phyloP scores from a whole-genome alignment of 164 flowering plant genomes.

The Echeveria elegans region DNA sequence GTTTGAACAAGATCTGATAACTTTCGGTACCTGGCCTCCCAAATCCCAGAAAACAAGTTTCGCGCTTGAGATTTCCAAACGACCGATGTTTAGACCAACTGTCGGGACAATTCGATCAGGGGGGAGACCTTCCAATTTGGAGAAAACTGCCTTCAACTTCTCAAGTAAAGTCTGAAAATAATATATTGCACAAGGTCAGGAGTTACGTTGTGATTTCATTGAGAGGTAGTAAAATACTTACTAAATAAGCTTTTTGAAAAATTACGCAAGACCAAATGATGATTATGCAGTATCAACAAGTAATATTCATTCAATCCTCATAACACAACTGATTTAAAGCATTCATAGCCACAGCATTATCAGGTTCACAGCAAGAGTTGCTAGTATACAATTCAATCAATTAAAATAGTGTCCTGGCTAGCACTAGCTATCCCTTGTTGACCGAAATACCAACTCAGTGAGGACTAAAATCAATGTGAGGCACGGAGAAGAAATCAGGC shows the following conservation, averaged over 20 bases:
- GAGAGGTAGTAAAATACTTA: neutral
- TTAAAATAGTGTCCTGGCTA: too few relatives aligned
- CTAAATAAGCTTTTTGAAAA: neutral
- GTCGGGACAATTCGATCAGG: slow-evolving; percentile 97
- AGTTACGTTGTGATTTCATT: neutral
- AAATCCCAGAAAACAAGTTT: slow-evolving; percentile 97
- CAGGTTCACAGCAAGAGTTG: too few relatives aligned
- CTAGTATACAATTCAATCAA: too few relatives aligned
- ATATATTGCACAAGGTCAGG: neutral
- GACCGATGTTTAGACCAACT: slow-evolving; percentile 94
- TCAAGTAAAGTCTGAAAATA: slow-evolving; percentile 70
- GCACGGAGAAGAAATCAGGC: too few relatives aligned
- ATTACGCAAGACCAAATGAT: neutral
- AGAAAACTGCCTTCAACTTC: slow-evolving; percentile 73
- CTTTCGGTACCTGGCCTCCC: slow-evolving; percentile 82
- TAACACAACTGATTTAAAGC: too few relatives aligned
- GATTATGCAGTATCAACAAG: neutral
- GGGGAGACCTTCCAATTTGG: slow-evolving; percentile 83
- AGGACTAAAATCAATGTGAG: too few relatives aligned
- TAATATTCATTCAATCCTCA: too few relatives aligned
- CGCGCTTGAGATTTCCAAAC: slow-evolving; percentile 66
- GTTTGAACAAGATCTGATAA: neutral
- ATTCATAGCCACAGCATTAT: too few relatives aligned
- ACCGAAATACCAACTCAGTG: too few relatives aligned
- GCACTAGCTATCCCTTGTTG: too few relatives aligned